Evolutionary conservation across 768 basidiomycete genomes (phyloP).

Genomic region (Tulasnella sp.): DNA sequence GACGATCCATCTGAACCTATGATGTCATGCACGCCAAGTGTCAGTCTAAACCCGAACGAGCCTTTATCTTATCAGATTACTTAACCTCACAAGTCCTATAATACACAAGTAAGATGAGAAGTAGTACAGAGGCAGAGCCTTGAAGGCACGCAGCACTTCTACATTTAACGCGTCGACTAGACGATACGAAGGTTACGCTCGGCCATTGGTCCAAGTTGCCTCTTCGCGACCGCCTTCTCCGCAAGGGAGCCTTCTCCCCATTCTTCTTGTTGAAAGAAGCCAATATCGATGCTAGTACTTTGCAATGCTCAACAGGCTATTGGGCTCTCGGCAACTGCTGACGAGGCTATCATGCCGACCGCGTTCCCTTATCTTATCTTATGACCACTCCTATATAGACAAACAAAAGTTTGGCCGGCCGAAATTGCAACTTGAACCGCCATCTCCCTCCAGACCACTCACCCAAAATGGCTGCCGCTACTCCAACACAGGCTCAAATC

Average conservation of each 20-base stretch:
- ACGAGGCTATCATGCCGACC: background rate
- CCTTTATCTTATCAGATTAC: background rate
- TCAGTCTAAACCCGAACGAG: background rate
- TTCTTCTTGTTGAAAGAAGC: too few species aligned
- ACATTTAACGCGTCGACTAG: too few species aligned
- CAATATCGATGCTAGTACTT: too few species aligned
- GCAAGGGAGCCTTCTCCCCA: too few species aligned
- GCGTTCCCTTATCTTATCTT: background rate
- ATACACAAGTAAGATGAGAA: too few species aligned
- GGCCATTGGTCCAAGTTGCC: too few species aligned
- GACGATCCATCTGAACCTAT: background rate
- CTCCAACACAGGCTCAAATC: conserved; percentile 23
- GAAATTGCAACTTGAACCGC: background rate
- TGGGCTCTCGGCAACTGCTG: background rate
- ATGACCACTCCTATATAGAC: background rate
- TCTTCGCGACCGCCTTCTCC: too few species aligned
- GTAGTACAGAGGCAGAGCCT: too few species aligned
- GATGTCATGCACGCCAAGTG: background rate
- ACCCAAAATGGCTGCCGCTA: conserved; percentile 4
- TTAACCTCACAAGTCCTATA: too few species aligned
- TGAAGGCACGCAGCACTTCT: too few species aligned
- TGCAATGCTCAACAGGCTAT: background rate
- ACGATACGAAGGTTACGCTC: too few species aligned
- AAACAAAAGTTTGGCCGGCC: background rate
- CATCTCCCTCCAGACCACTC: too few species aligned